These are phyloP conservation scores for Saussurea involucrata DNA, from an alignment of 129 eudicot genomes.

Conservation along the genomic window DNA sequence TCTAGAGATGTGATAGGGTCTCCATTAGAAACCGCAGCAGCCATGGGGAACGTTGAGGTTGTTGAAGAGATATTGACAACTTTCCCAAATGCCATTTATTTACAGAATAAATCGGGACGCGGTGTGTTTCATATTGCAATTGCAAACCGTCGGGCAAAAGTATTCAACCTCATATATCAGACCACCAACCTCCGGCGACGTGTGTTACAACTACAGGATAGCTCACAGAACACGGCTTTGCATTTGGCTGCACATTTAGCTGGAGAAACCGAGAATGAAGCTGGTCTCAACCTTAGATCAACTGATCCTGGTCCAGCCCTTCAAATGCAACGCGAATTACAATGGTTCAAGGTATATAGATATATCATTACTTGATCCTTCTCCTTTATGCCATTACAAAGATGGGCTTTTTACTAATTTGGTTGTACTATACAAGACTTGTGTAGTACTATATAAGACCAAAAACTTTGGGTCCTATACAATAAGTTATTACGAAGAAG, in stretches of 20 bases:
- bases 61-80: conserved; percentile 16
- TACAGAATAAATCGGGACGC: neutral
- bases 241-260: conserved; percentile 13
- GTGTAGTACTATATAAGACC: neutral
- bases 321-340: conserved; percentile 22
- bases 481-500: too few species aligned
- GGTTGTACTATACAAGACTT: neutral
- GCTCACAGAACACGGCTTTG: conserved; percentile 6
- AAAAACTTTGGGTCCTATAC: neutral
- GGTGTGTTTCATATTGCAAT: conserved; percentile 6
- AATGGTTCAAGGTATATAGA: conserved; percentile 20
- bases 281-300: conserved; percentile 4
- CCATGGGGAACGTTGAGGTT: conserved; percentile 17
- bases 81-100: conserved; percentile 10
- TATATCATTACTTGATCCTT: neutral
- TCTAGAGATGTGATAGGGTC: conserved; percentile 2
- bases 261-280: neutral
- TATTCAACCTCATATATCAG: conserved; percentile 14
- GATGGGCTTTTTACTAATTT: neutral
- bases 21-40: conserved; percentile 1
- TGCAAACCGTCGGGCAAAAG: neutral
- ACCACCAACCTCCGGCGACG: neutral
- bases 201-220: neutral
- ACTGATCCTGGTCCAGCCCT: conserved; percentile 21
- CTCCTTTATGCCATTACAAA: neutral